Evolutionary conservation across 768 basidiomycete genomes (phyloP), one percentile per base, ranked within the genome.

Genomic region (Leccinum truebloodii): DNA sequence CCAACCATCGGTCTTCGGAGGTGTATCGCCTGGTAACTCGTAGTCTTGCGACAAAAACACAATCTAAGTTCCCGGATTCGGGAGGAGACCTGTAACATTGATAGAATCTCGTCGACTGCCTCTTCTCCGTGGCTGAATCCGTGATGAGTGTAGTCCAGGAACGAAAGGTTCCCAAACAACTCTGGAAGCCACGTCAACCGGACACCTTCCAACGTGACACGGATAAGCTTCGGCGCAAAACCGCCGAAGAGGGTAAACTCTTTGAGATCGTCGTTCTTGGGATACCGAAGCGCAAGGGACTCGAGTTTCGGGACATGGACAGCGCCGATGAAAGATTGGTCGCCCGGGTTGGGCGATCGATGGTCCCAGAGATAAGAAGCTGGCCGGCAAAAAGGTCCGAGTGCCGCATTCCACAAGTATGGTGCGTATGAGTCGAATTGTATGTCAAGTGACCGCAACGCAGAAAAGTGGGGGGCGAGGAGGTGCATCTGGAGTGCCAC

Each of bases 111-210:
- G 30, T 78, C 67, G 9, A 85, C 78, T 3, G 86, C 84, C 57
- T 81, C 78, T 60, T 80, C 74, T 5, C 84, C 88, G 20, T 70
- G 73, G 41, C 81, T 87, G 72, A 89, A 88, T 22, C 85, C 84
- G 60, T 89, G 88, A 65, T 90, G 88, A 1, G 86, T 85, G 64
- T 89, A 90, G 71, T 90, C 85, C 48, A 91, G 78, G 66, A 77
- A 83, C 6, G 80, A 82, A 49, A 90, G 76, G 67, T 86, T 86
- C 41, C 76, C 75, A 65, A 86, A 90, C 35, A 90, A 75, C 10
- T 81, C 81, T 35, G 87, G 84, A 13, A 81, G 69, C 87, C 88
- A 89, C 4, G 79, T 73, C 55, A 90, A 70, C 60, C 85, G 80
- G 46, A 89, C 80, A 3, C 89, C 89, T 57, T 87, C 82, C n/a